phyloP scores from a whole-genome alignment of 371 early-diverging fungal species.

The Mortierella sp. region DNA sequence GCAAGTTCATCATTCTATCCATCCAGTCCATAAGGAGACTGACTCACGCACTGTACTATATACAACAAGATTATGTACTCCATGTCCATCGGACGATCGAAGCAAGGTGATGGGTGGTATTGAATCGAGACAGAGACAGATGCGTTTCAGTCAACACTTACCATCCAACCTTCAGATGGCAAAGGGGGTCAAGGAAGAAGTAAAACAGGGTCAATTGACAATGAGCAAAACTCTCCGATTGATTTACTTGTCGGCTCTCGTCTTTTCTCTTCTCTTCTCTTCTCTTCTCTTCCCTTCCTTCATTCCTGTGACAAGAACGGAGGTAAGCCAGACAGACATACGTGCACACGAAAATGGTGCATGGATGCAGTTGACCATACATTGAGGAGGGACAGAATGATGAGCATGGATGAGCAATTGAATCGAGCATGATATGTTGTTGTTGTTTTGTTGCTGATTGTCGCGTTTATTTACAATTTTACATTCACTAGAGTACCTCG shows the following conservation, averaged over 20 bases:
- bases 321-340: background rate
- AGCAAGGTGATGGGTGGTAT: background rate
- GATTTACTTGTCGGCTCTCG: too few species aligned
- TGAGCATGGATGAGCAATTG: background rate
- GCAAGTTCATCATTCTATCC: background rate
- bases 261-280: too few species aligned
- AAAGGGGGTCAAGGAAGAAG: background rate
- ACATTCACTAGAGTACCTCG: background rate
- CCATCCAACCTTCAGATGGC: background rate
- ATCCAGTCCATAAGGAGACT: background rate
- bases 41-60: background rate
- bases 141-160: background rate
- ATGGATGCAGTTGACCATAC: background rate
- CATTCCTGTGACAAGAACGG: background rate
- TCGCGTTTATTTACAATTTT: background rate
- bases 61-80: background rate
- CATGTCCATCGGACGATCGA: background rate
- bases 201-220: background rate
- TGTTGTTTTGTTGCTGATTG: background rate
- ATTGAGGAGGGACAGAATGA: background rate
- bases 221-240: constrained; percentile 6
- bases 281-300: background rate
- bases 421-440: background rate
- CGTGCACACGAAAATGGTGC: background rate
- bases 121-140: background rate